Base-by-base conservation (phyloP, 352 stramenopile genomes). In the Nothophytophthora sp. region DNA sequence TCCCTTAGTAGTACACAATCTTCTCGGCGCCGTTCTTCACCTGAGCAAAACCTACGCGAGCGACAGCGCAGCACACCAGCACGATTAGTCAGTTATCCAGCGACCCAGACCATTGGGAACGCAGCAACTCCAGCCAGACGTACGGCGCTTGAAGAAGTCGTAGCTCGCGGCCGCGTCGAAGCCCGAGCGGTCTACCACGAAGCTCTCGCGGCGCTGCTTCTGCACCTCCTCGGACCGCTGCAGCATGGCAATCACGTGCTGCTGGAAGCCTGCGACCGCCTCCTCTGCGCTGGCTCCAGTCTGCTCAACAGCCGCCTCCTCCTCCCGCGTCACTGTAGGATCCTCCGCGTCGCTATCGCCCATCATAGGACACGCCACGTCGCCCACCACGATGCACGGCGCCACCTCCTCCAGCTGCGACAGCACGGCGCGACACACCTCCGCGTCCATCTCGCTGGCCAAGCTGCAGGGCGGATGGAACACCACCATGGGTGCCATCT, bases 131-230 rank as follows among this genome's bases (percentile, higher is more conserved):
- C n/a, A n/a, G n/a, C n/a, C n/a, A 9, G 18, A 85, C 77, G 37
- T 81, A 87, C 75, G 78, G 44, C 48, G 66, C 39, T 90, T 90
- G 68, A 90, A 74, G 50, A 89, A 87, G 54, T 84, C 70, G 50
- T 86, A 86, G 40, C 67, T 70, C 15, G 54, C 57, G 29, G 56
- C 60, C 15, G 78, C 78, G 42, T 90, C 70, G 58, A 86, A 87
- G n/a, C 60, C 60, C 22, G 78, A 86, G 22, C 50, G 29, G 8
- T 69, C 51, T 20, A 76, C 59, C 24, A 73, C 38, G 29, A 87
- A 88, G 53, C 70, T 85, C 23, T 65, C 55, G 6, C 74, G 77
- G 38, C 79, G 67, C 18, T 62, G 56, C 22, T 60, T 55, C 24
- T 73, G 74, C 18, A 47, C 44, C 41, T 81, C 60, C 51, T 85